Percentiles rank a stretch among this genome's conserved stretches.
Evolutionary conservation across 495 filamentous ascomycete species (phyloP).

Genomic region (Viridothelium virens): DNA sequence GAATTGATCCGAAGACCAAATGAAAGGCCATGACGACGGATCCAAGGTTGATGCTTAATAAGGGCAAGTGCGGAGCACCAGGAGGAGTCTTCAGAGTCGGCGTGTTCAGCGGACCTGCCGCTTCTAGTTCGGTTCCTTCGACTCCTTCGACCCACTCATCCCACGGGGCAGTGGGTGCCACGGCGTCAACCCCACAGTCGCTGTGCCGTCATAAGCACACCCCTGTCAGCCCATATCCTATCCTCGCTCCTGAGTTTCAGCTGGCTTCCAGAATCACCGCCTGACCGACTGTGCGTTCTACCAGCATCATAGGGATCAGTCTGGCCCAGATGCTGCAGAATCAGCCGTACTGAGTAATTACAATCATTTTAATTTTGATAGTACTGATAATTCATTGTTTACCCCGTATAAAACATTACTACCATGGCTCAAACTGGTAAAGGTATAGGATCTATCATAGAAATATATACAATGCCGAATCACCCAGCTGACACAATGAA

Average conservation of each 20-base stretch:
- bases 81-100: neutral
- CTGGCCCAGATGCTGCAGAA: too few species aligned
- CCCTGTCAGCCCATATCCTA: too few species aligned
- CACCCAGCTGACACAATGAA: neutral
- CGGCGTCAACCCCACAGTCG: neutral
- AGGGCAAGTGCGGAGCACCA: neutral
- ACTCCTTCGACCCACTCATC: neutral
- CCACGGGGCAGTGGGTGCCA: neutral
- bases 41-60: neutral
- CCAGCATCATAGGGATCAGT: neutral
- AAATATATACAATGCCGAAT: too few species aligned
- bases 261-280: too few species aligned
- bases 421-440: neutral
- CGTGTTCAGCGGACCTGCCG: neutral
- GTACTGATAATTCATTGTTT: too few species aligned
- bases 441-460: neutral
- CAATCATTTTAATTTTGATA: too few species aligned
- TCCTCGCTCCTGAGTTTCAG: too few species aligned
- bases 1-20: neutral
- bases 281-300: too few species aligned
- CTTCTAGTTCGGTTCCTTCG: neutral
- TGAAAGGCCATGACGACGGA: neutral
- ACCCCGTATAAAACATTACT: neutral
- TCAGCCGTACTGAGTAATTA: too few species aligned
- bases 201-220: too few species aligned